Base-by-base conservation (phyloP, 23 red algal genomes). In the Pyropia haitanensis region DNA sequence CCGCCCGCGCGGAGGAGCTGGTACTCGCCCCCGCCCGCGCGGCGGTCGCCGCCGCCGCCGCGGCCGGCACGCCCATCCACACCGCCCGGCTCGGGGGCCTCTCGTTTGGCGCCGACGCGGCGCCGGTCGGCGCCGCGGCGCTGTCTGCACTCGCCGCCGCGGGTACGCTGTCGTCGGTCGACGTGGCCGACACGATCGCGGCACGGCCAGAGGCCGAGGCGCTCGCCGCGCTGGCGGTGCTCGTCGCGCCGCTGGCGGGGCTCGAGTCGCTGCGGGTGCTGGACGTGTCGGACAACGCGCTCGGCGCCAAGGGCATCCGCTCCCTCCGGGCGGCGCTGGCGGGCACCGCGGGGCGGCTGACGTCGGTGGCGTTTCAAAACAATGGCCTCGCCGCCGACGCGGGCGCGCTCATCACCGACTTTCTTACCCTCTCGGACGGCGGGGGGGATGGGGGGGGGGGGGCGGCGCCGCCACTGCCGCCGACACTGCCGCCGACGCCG, bases 201-300 rank as follows among this genome's bases (percentile, higher is more conserved):
- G 39, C 39, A 9, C 39, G 39, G 0, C 39, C 39, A 46, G 39
- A 46, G 39, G 39, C 39, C 8, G 39, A 46, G 39, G 39, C 39
- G 39, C 39, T 46, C 39, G 39, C 39, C 39, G 39, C 39, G 39
- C 10, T 46, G 8, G 39, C 39, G 7, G 39, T 46, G 7, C 10
- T 46, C 5, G 39, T 46, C 4, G 39, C 39, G 8, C 39, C 39
- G 39, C 39, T 46, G 39, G 39, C 39, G 10, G 39, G 39, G 5
- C 39, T 46, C 39, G 39, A 46, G 39, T 53, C 53, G 22, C 51
- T 90, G 22, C 72, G 69, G 30, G 63, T 66, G 6, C 66, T 95
- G 5, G 81, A 95, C 67, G 33, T 95, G 20, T 80, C 72, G 14
- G 75, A 88, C 68, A 95, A 95, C 54, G 81, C 81, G 4, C 69